Conservation (phyloP, 805 yeast genomes). For the Torulaspora franciscae region DNA sequence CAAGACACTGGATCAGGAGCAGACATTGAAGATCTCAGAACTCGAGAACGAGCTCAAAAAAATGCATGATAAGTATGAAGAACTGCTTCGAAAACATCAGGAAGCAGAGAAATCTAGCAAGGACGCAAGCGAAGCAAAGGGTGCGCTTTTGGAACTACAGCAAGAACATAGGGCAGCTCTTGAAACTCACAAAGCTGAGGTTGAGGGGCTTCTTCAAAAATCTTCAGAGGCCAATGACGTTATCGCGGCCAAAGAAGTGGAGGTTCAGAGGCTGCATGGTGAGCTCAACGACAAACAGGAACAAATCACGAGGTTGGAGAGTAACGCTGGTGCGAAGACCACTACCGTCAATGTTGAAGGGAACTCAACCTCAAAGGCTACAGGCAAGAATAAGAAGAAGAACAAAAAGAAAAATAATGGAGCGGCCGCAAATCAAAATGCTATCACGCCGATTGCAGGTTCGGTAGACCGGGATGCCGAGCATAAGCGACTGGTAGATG, state of each 20-base stretch:
- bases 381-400: conserved; percentile 7
- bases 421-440: not conserved
- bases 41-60: conserved; percentile 3
- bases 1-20: too few relatives aligned
- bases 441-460: not conserved
- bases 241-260: conserved; percentile 1
- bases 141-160: not conserved
- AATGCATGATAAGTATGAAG: conserved; percentile 2
- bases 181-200: conserved; percentile 2
- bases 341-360: not conserved
- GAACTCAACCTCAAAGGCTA: not conserved
- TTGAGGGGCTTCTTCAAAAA: not conserved
- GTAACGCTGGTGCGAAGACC: not conserved
- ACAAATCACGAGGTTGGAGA: not conserved
- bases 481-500: conserved; percentile 13
- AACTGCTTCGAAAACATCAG: conserved; percentile 2
- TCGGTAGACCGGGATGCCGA: conserved; percentile 6
- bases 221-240: not conserved
- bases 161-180: not conserved
- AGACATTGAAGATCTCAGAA: too few relatives aligned
- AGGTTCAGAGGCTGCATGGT: conserved; percentile 3
- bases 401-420: conserved; percentile 6
- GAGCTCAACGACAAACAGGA: conserved; percentile 4
- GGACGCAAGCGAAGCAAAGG: conserved; percentile 3
- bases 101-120: not conserved